Percentiles rank a stretch among this genome's conserved stretches.
phyloP scores from a whole-genome alignment of 331 rosid species.

The Spiraea crenata region DNA sequence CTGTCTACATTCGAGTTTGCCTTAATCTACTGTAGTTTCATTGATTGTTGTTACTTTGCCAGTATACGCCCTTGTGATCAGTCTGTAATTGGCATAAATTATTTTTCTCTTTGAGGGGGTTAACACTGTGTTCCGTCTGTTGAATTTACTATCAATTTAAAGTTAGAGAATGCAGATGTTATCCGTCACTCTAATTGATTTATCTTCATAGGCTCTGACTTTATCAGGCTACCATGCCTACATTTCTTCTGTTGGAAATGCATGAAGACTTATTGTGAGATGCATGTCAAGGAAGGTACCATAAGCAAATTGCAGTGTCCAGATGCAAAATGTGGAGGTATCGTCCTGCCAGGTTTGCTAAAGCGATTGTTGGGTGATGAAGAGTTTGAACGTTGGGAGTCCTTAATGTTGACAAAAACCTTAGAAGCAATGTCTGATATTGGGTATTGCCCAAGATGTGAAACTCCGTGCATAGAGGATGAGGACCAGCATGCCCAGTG shows the following conservation, averaged over 20 bases:
- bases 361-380: slow-evolving; percentile 59
- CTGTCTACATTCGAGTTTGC: not conserved
- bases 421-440: slow-evolving; percentile 84
- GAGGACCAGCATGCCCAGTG: slow-evolving; percentile 88
- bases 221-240: slow-evolving; percentile 65
- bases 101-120: not conserved
- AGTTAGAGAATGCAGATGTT: not conserved
- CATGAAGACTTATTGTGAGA: slow-evolving; percentile 68
- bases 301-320: slow-evolving; percentile 69
- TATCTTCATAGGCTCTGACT: slow-evolving; percentile 54
- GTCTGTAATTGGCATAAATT: not conserved
- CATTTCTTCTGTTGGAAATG: slow-evolving; percentile 87
- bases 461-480: slow-evolving; percentile 84
- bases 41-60: not conserved
- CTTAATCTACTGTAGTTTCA: not conserved
- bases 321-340: slow-evolving; percentile 57
- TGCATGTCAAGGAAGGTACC: slow-evolving; percentile 83
- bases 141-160: slow-evolving; percentile 10
- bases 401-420: slow-evolving; percentile 62
- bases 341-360: slow-evolving; percentile 71
- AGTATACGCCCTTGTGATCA: not conserved
- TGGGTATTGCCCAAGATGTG: slow-evolving; percentile 80
- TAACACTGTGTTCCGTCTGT: slow-evolving; percentile 16
- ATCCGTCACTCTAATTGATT: slow-evolving; percentile 4
- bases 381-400: slow-evolving; percentile 87